A percentile compares a stretch with the other conserved stretches of the same genome.
These are phyloP conservation scores for Adenanthera pavonina DNA, from an alignment of 306 rosid genomes.

Conservation along the genomic window DNA sequence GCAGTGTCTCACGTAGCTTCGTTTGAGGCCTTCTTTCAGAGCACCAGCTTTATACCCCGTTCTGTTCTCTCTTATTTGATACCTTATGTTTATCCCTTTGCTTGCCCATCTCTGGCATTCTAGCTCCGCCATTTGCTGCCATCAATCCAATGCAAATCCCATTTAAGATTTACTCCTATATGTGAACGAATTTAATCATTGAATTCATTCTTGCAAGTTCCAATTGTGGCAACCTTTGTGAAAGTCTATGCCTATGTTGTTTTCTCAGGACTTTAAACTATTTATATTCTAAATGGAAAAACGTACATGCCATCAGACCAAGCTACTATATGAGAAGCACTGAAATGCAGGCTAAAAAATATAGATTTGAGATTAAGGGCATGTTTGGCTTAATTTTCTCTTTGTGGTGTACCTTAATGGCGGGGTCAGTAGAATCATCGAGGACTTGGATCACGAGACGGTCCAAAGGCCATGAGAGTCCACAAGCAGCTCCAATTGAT, in stretches of 20 bases:
- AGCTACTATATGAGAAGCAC: not conserved
- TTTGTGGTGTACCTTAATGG: constrained; percentile 63
- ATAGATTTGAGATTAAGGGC: not conserved
- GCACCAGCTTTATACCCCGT: constrained; percentile 96
- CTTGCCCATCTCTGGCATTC: constrained; percentile 99
- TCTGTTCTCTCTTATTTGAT: constrained; percentile 91
- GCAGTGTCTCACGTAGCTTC: constrained; percentile 86
- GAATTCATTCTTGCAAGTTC: not conserved
- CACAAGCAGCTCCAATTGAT: constrained; percentile 98
- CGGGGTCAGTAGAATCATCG: constrained; percentile 95
- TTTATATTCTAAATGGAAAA: not conserved
- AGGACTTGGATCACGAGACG: constrained; percentile 98
- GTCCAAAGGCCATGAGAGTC: constrained; percentile 96
- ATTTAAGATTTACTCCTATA: not conserved
- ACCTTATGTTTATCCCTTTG: constrained; percentile 80
- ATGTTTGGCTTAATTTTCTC: not conserved
- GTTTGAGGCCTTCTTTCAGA: constrained; percentile 88
- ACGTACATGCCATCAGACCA: not conserved
- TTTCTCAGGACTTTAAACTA: not conserved
- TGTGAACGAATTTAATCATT: not conserved
- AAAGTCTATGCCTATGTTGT: not conserved
- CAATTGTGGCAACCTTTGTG: not conserved
- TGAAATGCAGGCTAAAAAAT: not conserved
- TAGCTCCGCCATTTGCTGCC: constrained; percentile 91
- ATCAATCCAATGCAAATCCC: not conserved